These are phyloP conservation scores for Cystobasidium sp. DNA, from an alignment of 1,284 basidiomycete species.

Conservation along the genomic window DNA sequence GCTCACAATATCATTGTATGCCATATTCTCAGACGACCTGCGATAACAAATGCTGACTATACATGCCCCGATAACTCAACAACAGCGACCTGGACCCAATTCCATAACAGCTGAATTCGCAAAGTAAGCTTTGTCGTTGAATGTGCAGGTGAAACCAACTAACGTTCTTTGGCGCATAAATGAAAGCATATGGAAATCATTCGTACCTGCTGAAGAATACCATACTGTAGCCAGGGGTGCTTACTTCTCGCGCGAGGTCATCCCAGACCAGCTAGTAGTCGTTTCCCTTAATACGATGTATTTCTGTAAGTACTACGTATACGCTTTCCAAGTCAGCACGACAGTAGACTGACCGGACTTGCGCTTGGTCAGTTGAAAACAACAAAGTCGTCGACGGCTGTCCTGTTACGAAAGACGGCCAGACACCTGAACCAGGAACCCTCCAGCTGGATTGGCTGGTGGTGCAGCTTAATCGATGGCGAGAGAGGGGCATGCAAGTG, in stretches of 20 bases:
- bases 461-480: constrained; percentile 75
- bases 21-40: constrained; percentile 66
- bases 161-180: background rate
- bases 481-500: constrained; percentile 77
- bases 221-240: constrained; percentile 66
- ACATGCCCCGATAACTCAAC: constrained; percentile 51
- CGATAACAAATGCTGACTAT: constrained; percentile 60
- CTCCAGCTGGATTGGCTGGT: constrained; percentile 88
- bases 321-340: constrained; percentile 41
- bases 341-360: constrained; percentile 5
- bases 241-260: constrained; percentile 81
- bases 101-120: constrained; percentile 75
- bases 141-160: background rate
- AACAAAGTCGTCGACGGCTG: constrained; percentile 56
- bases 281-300: constrained; percentile 90
- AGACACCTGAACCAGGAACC: constrained; percentile 75
- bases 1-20: constrained; percentile 42
- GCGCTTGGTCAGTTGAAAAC: constrained; percentile 13
- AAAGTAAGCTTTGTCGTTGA: constrained; percentile 61
- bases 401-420: constrained; percentile 50
- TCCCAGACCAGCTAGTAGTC: constrained; percentile 75
- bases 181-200: constrained; percentile 66
- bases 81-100: constrained; percentile 70
- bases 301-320: constrained; percentile 79
- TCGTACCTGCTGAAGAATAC: constrained; percentile 78